Base-by-base conservation (phyloP, 148 eudicot species). In the Chenopodium quinoa region DNA sequence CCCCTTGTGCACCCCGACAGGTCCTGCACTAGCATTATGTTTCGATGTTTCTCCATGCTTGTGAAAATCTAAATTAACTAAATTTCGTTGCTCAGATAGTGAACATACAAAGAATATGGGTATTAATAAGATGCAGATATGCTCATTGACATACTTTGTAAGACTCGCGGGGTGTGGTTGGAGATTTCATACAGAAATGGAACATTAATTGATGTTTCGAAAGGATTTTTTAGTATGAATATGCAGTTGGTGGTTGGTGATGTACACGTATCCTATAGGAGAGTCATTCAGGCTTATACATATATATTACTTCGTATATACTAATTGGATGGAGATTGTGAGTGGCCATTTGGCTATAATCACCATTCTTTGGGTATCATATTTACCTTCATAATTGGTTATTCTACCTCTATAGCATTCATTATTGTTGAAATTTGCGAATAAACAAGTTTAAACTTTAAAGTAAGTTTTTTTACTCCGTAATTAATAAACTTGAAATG, bases 1-100 rank as follows among this genome's bases (percentile, higher is more conserved):
- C 44, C 7, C 44, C 44, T 6, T 44, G 68, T 78, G 80, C 79
- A 44, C 65, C 76, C 46, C 85, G 85, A 81, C 83, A 82, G 87
- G 89, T 87, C 52, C 56, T 20, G 63, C 34, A 20, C 63, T 31
- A 14, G 29, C 37, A n/a, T 9, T 62, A 20, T 46, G 47, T 69
- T 68, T 58, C 54, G 2, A 2, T 37, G 4, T 83, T 63, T 60
- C 69, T 22, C 73, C 63, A 32, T 71, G 27, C 10, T 3, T 72
- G 44, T 71, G 54, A 66, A 58, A 67, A 20, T 12, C 27, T n/a
- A 3, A 25, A 2, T 14, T 20, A 17, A 14, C 65, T 73, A 60
- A 34, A 7, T 76, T 10, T 37, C 11, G 0, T 37, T 76, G 14
- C n/a, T 74, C n/a, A 14, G 7, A 29, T 22, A 58, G 16, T 75